Conservation (phyloP, 441 rosid genomes). For the Sinapis alba region DNA sequence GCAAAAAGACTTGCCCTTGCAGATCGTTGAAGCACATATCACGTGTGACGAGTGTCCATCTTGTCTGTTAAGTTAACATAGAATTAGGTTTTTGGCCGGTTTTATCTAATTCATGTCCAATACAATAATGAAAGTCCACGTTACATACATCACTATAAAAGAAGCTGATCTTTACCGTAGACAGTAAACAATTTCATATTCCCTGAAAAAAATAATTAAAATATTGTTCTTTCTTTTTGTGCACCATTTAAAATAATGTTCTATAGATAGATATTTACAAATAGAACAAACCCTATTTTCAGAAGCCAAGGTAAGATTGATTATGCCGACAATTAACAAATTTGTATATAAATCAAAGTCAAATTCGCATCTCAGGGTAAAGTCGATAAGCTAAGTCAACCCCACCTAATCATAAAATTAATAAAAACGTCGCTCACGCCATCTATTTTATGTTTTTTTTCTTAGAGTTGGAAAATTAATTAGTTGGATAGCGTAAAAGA, state of each 20-base stretch:
- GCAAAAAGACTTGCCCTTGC: conserved; percentile 27
- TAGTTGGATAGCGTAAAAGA: conserved; percentile 26
- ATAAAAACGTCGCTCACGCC: conserved; percentile 13
- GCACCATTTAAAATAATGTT: not conserved
- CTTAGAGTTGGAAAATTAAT: not conserved
- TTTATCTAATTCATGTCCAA: not conserved
- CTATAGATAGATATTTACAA: not conserved
- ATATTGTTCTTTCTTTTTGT: not conserved
- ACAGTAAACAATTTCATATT: not conserved
- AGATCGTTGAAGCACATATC: conserved; percentile 16
- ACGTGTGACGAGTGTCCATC: conserved; percentile 20
- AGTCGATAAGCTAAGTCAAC: conserved; percentile 29
- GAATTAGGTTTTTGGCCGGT: not conserved
- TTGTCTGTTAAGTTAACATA: not conserved
- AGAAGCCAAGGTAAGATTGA: conserved; percentile 10
- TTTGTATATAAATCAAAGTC: conserved; percentile 13
- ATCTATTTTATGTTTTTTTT: conserved; percentile 4
- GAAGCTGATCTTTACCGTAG: not conserved
- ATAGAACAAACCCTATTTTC: not conserved
- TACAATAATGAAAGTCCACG: not conserved
- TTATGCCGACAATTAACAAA: conserved; percentile 21
- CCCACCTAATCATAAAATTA: conserved; percentile 20
- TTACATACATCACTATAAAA: not conserved
- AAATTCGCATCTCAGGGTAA: conserved; percentile 12
- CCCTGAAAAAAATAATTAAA: not conserved